Evolutionary conservation across 208 protist species (phyloP).

Genomic region (Crithidia brevicula): DNA sequence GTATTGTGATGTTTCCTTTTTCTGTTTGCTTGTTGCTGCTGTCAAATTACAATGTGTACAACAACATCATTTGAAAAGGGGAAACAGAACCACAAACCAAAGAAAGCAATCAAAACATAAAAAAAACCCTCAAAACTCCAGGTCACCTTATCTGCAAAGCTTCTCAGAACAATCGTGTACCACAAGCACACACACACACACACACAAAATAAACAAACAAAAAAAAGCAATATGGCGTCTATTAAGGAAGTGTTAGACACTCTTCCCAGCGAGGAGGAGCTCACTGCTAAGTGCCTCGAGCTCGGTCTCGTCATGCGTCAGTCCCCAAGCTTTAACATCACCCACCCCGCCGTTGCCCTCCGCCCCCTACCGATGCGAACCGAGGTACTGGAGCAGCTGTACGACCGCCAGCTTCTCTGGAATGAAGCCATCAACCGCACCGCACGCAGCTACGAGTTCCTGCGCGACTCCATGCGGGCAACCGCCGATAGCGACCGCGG

Average conservation of each 20-base stretch:
- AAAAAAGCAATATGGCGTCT: too few species aligned
- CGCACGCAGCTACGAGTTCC: conserved; percentile 68
- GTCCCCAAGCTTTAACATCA: conserved; percentile 32
- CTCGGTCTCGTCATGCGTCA: conserved; percentile 80
- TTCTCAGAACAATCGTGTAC: too few species aligned
- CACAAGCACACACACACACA: background rate
- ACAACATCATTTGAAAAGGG: too few species aligned
- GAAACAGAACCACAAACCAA: too few species aligned
- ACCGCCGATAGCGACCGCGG: conserved; percentile 70
- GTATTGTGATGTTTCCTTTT: too few species aligned
- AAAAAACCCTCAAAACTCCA: too few species aligned
- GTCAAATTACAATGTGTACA: too few species aligned
- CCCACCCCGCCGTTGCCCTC: conserved; percentile 70
- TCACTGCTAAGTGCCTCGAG: conserved; percentile 74
- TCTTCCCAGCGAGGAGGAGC: conserved; percentile 55
- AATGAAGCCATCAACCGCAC: conserved; percentile 85
- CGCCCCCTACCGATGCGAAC: conserved; percentile 48
- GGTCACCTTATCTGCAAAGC: too few species aligned
- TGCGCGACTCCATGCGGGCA: conserved; percentile 54
- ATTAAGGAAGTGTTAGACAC: background rate
- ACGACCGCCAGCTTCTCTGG: conserved; percentile 66
- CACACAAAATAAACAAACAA: too few species aligned
- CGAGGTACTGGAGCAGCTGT: conserved; percentile 44
- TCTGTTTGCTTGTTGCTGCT: too few species aligned
- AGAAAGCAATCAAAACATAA: too few species aligned